A percentile compares a stretch with the other conserved stretches of the same genome.
These are phyloP conservation scores for Austroboletus novae-zelandiae DNA, from an alignment of 1,284 basidiomycete species.

Conservation along the genomic window DNA sequence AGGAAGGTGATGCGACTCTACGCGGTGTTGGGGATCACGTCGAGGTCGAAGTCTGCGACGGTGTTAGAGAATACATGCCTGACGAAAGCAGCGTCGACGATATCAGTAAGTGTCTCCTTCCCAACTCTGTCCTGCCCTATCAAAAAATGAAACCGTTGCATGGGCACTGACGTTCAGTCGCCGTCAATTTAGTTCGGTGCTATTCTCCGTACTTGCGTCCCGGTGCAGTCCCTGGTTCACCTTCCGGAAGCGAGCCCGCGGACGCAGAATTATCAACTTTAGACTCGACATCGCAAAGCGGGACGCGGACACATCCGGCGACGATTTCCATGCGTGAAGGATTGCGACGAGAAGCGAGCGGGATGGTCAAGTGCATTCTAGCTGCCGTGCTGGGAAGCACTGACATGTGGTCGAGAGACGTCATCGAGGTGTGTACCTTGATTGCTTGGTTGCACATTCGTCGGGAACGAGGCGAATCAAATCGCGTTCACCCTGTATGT, in stretches of 20 bases:
- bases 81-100: conserved; percentile 63
- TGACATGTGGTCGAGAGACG: conserved; percentile 24
- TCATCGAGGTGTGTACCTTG: conserved; percentile 29
- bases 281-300: conserved; percentile 13
- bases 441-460: neutral
- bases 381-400: conserved; percentile 36
- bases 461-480: neutral
- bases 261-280: conserved; percentile 3
- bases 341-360: conserved; percentile 55
- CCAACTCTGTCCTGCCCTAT: conserved; percentile 21
- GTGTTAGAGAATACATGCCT: conserved; percentile 66
- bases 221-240: conserved; percentile 15
- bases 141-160: conserved; percentile 22
- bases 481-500: neutral
- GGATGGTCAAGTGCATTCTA: conserved; percentile 68
- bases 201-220: conserved; percentile 83
- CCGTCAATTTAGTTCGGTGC: conserved; percentile 83
- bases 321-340: conserved; percentile 65
- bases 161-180: conserved; percentile 71
- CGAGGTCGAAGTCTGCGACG: conserved; percentile 58
- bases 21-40: conserved; percentile 55
- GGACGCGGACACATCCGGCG: conserved; percentile 63
- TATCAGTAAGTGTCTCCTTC: conserved; percentile 61
- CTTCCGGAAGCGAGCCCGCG: conserved; percentile 4
- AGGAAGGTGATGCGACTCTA: conserved; percentile 32